Base-by-base conservation (phyloP, 1,284 basidiomycete species). In the Tremellales sp. region DNA sequence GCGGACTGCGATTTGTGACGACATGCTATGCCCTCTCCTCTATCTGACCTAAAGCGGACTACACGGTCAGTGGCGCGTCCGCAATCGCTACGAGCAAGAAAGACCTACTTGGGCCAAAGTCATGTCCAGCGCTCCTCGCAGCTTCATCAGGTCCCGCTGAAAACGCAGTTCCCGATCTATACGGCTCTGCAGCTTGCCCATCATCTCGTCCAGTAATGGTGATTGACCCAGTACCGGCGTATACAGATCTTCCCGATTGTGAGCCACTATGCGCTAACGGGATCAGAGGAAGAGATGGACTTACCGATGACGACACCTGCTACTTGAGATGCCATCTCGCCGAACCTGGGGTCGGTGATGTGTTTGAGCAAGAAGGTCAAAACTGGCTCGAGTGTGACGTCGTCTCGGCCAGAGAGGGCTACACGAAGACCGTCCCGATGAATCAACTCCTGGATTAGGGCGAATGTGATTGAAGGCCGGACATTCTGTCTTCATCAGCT, bases 81-180 rank as follows among this genome's bases (percentile, higher is more conserved):
- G n/a, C n/a, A n/a, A n/a, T n/a, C n/a, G n/a, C n/a, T 5, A 5
- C 6, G 19, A 36, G 19, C 15, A 36, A 36, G 29, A 31, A 31
- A 15, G 29, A 36, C 33, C 15, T 15, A 36, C 68, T 58, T 75
- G 73, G 12, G 86, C 81, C 48, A 96, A 77, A 42, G 97, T 79
- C 93, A 98, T 97, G 61, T 94, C 89, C 54, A 98, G 75, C 49
- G 90, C 89, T 46, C 92, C 94, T 65, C 84, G 84, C 40, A 89
- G 79, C 74, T 86, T 86, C 62, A 85, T 77, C 45, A 98, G 75
- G 65, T 97, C 89, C 53, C 82, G 81, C 74, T 97, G 92, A 73
- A 98, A 90, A n/a, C 81, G 81, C 43, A 97, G 76, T 70, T 99
- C 96, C 37, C 85, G 82, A 26, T 82, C 75, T 2, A 97, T 81